Evolutionary conservation across 2,329 filamentous ascomycete genomes (phyloP).

Genomic region (Camillea tinctor): DNA sequence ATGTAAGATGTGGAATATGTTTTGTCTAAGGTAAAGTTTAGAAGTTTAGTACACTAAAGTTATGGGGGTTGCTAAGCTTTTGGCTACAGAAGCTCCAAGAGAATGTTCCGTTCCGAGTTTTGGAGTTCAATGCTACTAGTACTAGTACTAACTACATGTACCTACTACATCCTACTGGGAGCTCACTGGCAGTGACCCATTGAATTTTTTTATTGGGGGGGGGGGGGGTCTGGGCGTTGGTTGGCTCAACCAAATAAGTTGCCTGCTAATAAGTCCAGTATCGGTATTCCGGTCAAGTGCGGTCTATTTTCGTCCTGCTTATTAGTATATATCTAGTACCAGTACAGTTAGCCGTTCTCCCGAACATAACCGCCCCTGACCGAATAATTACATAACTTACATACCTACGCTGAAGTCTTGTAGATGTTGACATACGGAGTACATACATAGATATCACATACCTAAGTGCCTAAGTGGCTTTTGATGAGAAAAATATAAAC

Average conservation of each 20-base stretch:
- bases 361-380: conserved; percentile 17
- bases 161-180: too few species aligned
- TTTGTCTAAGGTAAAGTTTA: background rate
- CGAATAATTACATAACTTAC: background rate
- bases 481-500: too few species aligned
- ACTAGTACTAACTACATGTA: too few species aligned
- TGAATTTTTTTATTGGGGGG: background rate
- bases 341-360: conserved; percentile 7
- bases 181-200: background rate
- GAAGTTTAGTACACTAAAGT: background rate
- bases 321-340: too few species aligned
- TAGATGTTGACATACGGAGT: too few species aligned
- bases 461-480: too few species aligned
- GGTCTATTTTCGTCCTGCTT: conserved; percentile 16
- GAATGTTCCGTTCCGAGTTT: background rate
- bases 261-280: background rate
- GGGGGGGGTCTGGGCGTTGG: conserved; percentile 1
- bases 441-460: too few species aligned
- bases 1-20: conserved; percentile 1
- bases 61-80: background rate
- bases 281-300: background rate
- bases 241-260: background rate
- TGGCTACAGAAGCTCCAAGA: background rate
- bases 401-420: too few species aligned
- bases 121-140: too few species aligned